These are phyloP conservation scores for Pneumocystis carinii DNA, from an alignment of 1,139 yeast species.

Conservation along the genomic window DNA sequence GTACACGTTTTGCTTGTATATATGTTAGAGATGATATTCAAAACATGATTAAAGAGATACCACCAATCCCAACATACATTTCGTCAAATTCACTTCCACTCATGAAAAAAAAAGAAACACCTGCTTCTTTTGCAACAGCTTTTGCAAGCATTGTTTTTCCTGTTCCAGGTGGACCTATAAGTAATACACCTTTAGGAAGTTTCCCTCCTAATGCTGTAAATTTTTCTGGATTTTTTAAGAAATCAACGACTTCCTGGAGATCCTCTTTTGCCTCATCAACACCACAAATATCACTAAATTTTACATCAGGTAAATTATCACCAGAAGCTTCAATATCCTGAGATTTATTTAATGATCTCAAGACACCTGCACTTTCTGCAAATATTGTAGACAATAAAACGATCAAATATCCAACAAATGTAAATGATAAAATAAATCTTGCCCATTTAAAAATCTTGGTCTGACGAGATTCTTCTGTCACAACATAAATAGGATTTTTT, in stretches of 20 bases:
- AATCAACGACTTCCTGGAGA: conserved; percentile 90
- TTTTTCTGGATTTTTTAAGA: conserved; percentile 86
- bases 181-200: conserved; percentile 86
- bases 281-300: conserved; percentile 87
- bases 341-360: conserved; percentile 23
- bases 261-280: conserved; percentile 98
- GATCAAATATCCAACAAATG: conserved; percentile 50
- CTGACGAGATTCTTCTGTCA: conserved; percentile 70
- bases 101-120: conserved; percentile 96
- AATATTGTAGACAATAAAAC: conserved; percentile 39
- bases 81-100: conserved; percentile 98
- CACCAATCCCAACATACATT: conserved; percentile 96
- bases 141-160: conserved; percentile 95
- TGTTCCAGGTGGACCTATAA: conserved; percentile 99
- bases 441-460: conserved; percentile 73
- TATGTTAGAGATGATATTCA: not conserved
- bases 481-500: conserved; percentile 65
- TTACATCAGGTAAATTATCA: conserved; percentile 33
- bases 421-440: conserved; percentile 76
- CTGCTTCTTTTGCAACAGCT: conserved; percentile 99
- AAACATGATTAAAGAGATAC: not conserved
- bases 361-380: conserved; percentile 15
- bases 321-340: conserved; percentile 39
- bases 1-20: conserved; percentile 54
- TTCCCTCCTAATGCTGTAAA: conserved; percentile 96